Percentiles rank a stretch among this genome's conserved stretches.
Evolutionary conservation across 495 filamentous ascomycete species (phyloP).

Genomic region (Xylaria grammica): DNA sequence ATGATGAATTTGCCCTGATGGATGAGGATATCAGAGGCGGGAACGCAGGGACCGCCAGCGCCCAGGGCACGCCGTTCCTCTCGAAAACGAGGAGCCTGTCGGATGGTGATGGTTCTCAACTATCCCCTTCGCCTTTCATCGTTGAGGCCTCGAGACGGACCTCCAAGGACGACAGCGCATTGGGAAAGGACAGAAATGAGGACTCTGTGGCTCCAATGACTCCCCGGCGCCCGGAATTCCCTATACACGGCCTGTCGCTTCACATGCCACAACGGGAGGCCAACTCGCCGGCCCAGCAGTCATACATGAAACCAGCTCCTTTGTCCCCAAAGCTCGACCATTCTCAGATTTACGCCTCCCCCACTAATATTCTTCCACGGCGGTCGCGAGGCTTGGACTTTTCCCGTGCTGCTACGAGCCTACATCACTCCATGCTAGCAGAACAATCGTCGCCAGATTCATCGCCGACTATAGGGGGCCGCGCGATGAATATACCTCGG

Average conservation of each 20-base stretch:
- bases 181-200: constrained; percentile 47
- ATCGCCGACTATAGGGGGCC: constrained; percentile 80
- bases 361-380: constrained; percentile 78
- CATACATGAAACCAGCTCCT: constrained; percentile 67
- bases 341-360: constrained; percentile 79
- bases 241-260: constrained; percentile 68
- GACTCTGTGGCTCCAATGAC: constrained; percentile 58
- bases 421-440: constrained; percentile 94
- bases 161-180: constrained; percentile 82
- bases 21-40: constrained; percentile 31
- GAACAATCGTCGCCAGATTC: constrained; percentile 92
- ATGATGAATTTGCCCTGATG: constrained; percentile 37
- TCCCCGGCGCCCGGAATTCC: constrained; percentile 65
- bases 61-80: constrained; percentile 35
- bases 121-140: constrained; percentile 73
- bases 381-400: constrained; percentile 89
- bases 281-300: constrained; percentile 48
- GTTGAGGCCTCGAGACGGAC: constrained; percentile 56
- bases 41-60: constrained; percentile 13
- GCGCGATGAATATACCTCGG: constrained; percentile 77
- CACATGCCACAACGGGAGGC: constrained; percentile 68
- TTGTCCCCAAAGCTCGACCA: constrained; percentile 86
- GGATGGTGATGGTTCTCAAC: constrained; percentile 54
- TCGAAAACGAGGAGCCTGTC: constrained; percentile 55
- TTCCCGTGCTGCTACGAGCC: constrained; percentile 89